Conservation (phyloP, 441 rosid genomes). For the Gossypium schwendimanii region DNA sequence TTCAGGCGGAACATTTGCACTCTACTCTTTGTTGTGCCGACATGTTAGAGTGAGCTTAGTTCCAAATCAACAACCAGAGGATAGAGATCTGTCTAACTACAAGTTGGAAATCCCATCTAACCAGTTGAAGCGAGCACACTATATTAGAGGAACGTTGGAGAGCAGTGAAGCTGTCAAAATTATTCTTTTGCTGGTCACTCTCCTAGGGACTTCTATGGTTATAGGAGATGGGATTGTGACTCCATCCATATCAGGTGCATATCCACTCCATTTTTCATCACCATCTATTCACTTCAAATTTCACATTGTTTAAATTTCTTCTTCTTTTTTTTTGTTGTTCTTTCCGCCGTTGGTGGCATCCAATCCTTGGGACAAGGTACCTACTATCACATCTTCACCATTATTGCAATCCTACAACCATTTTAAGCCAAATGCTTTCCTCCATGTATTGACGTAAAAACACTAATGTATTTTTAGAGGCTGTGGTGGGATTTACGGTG, state of each 20-base stretch:
- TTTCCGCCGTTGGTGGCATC: constrained; percentile 67
- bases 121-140: constrained; percentile 30
- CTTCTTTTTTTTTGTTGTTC: constrained; percentile 27
- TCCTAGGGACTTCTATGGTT: constrained; percentile 75
- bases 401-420: not conserved
- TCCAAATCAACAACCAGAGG: constrained; percentile 74
- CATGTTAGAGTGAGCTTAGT: constrained; percentile 43
- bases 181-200: constrained; percentile 48
- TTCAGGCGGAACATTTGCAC: constrained; percentile 72
- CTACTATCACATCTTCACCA: not conserved
- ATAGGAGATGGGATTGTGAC: constrained; percentile 82
- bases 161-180: constrained; percentile 26
- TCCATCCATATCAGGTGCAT: constrained; percentile 63
- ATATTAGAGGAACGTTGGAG: constrained; percentile 47
- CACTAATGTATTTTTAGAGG: constrained; percentile 29
- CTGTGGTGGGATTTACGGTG: constrained; percentile 51
- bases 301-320: not conserved
- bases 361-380: constrained; percentile 45
- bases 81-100: constrained; percentile 53
- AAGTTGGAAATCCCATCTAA: constrained; percentile 41
- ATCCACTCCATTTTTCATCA: too few relatives aligned
- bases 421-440: not conserved
- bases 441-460: not conserved
- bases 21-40: constrained; percentile 60
- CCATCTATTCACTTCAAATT: too few relatives aligned